phyloP scores from a whole-genome alignment of 495 filamentous ascomycete species.

The Aspergillus asperescens region DNA sequence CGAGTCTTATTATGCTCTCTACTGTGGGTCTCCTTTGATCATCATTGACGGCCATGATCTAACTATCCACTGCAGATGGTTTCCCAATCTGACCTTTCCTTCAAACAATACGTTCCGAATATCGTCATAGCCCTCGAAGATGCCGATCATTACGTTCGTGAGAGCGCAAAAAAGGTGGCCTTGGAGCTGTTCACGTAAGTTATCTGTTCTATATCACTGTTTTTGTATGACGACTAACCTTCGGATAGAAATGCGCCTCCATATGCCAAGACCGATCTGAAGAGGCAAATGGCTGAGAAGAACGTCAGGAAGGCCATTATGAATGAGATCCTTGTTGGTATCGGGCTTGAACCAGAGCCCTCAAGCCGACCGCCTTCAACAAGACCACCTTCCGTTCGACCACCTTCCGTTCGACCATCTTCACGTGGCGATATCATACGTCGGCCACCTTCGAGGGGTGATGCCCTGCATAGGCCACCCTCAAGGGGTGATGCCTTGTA shows the following conservation, averaged over 20 bases:
- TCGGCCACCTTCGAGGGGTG: conserved; percentile 5
- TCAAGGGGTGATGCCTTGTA: neutral
- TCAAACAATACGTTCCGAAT: conserved; percentile 60
- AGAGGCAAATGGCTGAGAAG: conserved; percentile 69
- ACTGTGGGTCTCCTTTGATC: conserved; percentile 48
- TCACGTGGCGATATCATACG: neutral
- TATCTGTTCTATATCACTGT: neutral
- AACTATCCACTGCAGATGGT: conserved; percentile 56
- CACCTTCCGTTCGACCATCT: neutral
- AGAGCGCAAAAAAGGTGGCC: conserved; percentile 71
- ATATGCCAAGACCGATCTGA: conserved; percentile 79
- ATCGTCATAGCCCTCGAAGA: conserved; percentile 85
- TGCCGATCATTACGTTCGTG: conserved; percentile 78
- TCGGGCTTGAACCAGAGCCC: conserved; percentile 50
- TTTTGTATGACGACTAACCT: conserved; percentile 9
- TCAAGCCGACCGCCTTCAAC: conserved; percentile 1
- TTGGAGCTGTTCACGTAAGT: conserved; percentile 78
- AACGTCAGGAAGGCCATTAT: conserved; percentile 82
- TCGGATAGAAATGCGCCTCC: conserved; percentile 63
- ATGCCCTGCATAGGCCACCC: neutral
- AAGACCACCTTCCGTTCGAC: conserved; percentile 15
- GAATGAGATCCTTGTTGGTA: conserved; percentile 65
- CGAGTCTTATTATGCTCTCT: conserved; percentile 72
- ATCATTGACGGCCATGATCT: conserved; percentile 8
- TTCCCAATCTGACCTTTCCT: conserved; percentile 64